These are phyloP conservation scores for Neurospora sp. DNA, from an alignment of 2,329 filamentous ascomycete genomes.

Conservation along the genomic window DNA sequence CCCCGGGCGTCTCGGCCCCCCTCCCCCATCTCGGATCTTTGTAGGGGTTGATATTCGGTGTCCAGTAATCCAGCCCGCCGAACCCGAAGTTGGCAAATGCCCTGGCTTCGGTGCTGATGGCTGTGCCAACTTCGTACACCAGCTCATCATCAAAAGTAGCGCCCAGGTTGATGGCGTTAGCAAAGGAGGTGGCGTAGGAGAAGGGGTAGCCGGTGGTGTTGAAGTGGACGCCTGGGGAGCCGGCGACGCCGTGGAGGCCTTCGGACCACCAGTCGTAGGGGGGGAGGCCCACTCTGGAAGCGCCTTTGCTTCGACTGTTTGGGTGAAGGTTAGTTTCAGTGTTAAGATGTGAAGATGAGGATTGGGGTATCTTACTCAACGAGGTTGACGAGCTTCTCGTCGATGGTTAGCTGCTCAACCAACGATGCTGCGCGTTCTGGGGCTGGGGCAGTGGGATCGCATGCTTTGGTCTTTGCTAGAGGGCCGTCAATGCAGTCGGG, in stretches of 20 bases:
- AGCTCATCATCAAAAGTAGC: conserved; percentile 55
- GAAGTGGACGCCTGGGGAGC: conserved; percentile 42
- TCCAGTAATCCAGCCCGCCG: conserved; percentile 50
- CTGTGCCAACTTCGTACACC: conserved; percentile 43
- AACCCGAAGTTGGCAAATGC: conserved; percentile 52
- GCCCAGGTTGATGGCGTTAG: conserved; percentile 50
- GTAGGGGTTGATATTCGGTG: conserved; percentile 59
- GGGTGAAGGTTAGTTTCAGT: background rate
- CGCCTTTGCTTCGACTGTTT: conserved; percentile 28
- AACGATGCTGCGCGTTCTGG: conserved; percentile 14
- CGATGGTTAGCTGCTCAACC: conserved; percentile 13
- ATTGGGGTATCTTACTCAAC: conserved; percentile 11
- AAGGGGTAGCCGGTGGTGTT: conserved; percentile 37
- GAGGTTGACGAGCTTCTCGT: conserved; percentile 16
- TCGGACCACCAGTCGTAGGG: conserved; percentile 49
- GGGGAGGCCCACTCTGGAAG: conserved; percentile 33
- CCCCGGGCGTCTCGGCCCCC: conserved; percentile 38
- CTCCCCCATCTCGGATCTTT: conserved; percentile 54
- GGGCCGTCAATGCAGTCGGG: conserved; percentile 15
- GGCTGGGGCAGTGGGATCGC: conserved; percentile 11
- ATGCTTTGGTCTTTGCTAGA: conserved; percentile 13
- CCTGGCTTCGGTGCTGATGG: conserved; percentile 49
- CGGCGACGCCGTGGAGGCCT: conserved; percentile 47
- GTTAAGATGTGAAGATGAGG: background rate
- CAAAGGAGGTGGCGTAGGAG: conserved; percentile 54